These are phyloP conservation scores for Suhomyces anneliseae DNA, from an alignment of 1,139 yeast species.

Conservation along the genomic window DNA sequence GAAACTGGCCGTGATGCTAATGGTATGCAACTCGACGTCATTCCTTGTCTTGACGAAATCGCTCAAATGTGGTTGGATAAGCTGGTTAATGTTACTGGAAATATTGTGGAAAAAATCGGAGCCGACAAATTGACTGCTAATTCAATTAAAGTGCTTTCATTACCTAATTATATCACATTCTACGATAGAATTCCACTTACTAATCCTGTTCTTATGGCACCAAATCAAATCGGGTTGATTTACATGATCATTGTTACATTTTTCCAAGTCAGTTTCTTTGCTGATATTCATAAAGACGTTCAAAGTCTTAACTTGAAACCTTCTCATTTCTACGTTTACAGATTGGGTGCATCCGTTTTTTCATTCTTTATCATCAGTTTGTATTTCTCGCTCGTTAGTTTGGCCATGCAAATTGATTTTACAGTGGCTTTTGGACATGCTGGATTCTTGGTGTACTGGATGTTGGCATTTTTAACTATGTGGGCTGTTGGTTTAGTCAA, in stretches of 20 bases:
- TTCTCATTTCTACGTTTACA: conserved; percentile 31
- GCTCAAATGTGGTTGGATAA: conserved; percentile 20
- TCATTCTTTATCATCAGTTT: conserved; percentile 40
- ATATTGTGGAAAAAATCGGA: conserved; percentile 8
- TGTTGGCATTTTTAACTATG: conserved; percentile 43
- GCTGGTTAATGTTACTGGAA: conserved; percentile 11
- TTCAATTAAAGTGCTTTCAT: conserved; percentile 24
- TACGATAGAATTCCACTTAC: conserved; percentile 53
- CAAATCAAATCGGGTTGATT: conserved; percentile 74
- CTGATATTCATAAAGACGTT: conserved; percentile 12
- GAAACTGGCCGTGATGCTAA: conserved; percentile 46
- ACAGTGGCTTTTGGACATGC: conserved; percentile 38
- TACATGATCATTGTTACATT: conserved; percentile 68
- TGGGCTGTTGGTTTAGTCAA: conserved; percentile 44
- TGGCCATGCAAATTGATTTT: conserved; percentile 47
- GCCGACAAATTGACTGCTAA: conserved; percentile 15
- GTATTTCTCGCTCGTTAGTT: conserved; percentile 39
- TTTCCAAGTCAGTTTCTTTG: conserved; percentile 24
- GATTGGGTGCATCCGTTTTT: conserved; percentile 28
- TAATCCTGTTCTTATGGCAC: conserved; percentile 56
- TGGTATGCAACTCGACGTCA: conserved; percentile 29
- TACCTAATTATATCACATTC: conserved; percentile 38
- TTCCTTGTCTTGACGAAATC: conserved; percentile 22
- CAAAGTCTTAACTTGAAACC: conserved; percentile 27
- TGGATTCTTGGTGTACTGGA: conserved; percentile 49